Percentiles rank a stretch among this genome's conserved stretches.
Conservation (phyloP, 2,329 filamentous ascomycete species). For the Chaetomiaceae sp. region DNA sequence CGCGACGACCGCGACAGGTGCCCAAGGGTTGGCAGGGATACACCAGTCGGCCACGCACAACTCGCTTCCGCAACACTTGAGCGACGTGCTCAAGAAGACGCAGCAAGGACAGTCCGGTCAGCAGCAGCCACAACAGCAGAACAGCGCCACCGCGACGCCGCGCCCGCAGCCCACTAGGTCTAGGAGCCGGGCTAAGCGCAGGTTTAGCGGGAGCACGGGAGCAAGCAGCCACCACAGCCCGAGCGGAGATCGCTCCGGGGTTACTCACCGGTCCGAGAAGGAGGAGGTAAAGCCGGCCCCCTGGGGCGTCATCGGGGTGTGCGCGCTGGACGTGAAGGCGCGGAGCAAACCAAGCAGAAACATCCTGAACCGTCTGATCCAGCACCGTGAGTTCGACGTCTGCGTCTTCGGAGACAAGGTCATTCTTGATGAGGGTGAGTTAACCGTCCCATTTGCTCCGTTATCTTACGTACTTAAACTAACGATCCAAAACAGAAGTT, state of each 20-base stretch:
- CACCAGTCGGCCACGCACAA: conserved; percentile 44
- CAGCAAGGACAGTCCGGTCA: conserved; percentile 20
- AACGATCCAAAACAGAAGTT: no score
- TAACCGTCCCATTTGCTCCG: neutral
- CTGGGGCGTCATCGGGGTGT: conserved; percentile 77
- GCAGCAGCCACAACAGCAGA: conserved; percentile 9
- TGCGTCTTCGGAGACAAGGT: conserved; percentile 98
- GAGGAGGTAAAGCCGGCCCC: conserved; percentile 59
- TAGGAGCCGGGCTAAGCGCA: conserved; percentile 63
- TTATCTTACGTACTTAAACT: conserved; percentile 14
- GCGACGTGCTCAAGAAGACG: conserved; percentile 41
- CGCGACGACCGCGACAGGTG: conserved; percentile 46
- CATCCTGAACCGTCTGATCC: conserved; percentile 86
- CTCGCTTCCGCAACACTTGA: conserved; percentile 31
- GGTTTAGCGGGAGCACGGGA: conserved; percentile 76
- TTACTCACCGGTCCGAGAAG: conserved; percentile 47
- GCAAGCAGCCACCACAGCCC: conserved; percentile 75
- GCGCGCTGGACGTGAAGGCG: conserved; percentile 90
- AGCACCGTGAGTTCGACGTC: conserved; percentile 89
- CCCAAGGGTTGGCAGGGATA: conserved; percentile 38
- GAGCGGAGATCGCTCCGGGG: conserved; percentile 59
- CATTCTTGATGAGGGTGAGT: conserved; percentile 79
- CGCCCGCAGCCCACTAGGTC: conserved; percentile 50
- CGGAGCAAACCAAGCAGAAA: conserved; percentile 95
- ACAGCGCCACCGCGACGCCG: conserved; percentile 21